A percentile compares a stretch with the other conserved stretches of the same genome.
Evolutionary conservation across 192 early-diverging fungal species (phyloP).

Genomic region (Backusella tuberculispora): DNA sequence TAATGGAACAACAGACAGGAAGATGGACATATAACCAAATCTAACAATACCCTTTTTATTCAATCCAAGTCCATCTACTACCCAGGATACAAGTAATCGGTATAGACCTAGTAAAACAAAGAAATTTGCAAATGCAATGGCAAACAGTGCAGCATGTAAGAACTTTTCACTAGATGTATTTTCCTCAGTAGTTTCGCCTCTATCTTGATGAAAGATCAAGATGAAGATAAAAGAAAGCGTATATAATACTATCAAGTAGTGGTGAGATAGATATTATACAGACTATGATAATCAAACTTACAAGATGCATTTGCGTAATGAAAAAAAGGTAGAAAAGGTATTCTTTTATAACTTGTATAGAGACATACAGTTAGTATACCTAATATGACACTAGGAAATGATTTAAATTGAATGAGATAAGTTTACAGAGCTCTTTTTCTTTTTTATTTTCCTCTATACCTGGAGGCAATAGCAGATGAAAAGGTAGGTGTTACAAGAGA

Average conservation of each 20-base stretch:
- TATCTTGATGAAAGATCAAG: neutral
- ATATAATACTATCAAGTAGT: neutral
- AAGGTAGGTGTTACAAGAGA: neutral
- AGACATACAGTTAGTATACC: neutral
- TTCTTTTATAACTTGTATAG: conserved; percentile 6
- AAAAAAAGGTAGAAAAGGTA: conserved; percentile 1
- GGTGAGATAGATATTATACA: neutral
- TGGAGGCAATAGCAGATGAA: neutral
- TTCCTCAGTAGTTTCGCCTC: neutral
- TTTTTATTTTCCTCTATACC: neutral
- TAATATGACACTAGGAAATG: neutral
- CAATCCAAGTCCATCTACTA: conserved; percentile 5
- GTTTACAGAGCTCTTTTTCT: neutral
- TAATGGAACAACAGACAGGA: neutral
- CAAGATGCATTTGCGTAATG: conserved; percentile 6
- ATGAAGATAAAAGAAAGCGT: conserved; percentile 6
- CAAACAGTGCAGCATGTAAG: neutral
- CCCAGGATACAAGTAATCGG: conserved; percentile 5
- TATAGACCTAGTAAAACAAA: conserved; percentile 6
- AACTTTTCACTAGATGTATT: neutral
- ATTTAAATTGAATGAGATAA: neutral
- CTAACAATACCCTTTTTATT: conserved; percentile 1
- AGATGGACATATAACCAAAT: conserved; percentile 5
- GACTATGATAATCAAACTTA: neutral
- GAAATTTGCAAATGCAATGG: neutral